Percentiles rank a stretch among this genome's conserved stretches.
Conservation (phyloP, 2,329 filamentous ascomycete genomes). For the Emmonsiellopsis sp. region DNA sequence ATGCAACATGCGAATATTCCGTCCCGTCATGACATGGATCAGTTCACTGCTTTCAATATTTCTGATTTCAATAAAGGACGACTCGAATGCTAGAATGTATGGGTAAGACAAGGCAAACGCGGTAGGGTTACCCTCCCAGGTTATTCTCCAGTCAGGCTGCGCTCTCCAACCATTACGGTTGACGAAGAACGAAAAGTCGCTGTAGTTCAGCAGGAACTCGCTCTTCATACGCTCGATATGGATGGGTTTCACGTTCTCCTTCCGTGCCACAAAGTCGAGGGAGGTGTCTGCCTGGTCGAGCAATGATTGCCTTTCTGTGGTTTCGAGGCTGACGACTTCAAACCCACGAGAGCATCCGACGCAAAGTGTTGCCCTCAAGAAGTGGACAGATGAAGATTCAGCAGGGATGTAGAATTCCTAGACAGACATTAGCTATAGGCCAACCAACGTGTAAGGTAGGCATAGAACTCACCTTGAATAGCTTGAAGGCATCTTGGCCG, state of each 20-base stretch:
- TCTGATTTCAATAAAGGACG: conserved; percentile 93
- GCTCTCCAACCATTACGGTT: conserved; percentile 97
- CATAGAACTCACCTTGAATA: conserved; percentile 59
- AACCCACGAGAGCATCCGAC: conserved; percentile 93
- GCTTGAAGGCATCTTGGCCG: conserved; percentile 88
- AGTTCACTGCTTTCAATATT: conserved; percentile 86
- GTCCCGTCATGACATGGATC: conserved; percentile 92
- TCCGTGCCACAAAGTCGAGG: conserved; percentile 89
- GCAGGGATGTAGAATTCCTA: conserved; percentile 96
- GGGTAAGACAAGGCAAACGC: conserved; percentile 92
- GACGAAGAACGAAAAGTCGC: conserved; percentile 98
- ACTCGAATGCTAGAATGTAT: conserved; percentile 94
- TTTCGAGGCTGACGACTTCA: conserved; percentile 92
- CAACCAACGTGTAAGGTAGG: not conserved
- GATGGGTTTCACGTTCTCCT: conserved; percentile 88
- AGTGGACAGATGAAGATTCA: conserved; percentile 96
- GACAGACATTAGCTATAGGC: conserved; percentile 1
- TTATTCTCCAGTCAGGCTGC: conserved; percentile 90
- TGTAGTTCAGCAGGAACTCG: conserved; percentile 96
- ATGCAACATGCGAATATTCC: conserved; percentile 95
- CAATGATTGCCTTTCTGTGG: conserved; percentile 93
- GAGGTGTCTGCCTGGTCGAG: conserved; percentile 97
- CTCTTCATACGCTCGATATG: conserved; percentile 96
- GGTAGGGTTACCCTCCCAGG: conserved; percentile 91
- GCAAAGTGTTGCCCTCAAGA: conserved; percentile 91